Conservation (phyloP, 2,329 filamentous ascomycete species). For the Pleurostoma richardsiae region DNA sequence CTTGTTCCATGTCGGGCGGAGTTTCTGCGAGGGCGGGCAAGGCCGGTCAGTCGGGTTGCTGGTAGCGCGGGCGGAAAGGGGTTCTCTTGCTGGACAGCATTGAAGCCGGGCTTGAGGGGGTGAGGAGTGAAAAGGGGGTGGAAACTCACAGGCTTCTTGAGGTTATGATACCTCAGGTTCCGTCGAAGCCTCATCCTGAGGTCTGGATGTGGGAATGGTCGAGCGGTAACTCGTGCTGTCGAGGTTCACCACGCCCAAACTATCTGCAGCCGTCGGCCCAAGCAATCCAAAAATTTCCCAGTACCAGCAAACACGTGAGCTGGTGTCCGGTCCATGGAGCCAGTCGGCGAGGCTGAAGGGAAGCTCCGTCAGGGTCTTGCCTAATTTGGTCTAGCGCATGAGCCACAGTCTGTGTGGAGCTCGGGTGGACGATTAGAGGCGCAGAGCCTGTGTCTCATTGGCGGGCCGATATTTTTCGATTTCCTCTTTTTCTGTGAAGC, state of each 20-base stretch:
- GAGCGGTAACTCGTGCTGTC: too few relatives aligned
- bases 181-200: constrained; percentile 45
- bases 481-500: too few relatives aligned
- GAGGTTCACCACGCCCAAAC: too few relatives aligned
- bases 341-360: too few relatives aligned
- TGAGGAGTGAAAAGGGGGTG: too few relatives aligned
- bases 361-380: neutral
- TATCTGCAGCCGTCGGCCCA: too few relatives aligned
- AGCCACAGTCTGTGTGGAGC: neutral
- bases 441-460: too few relatives aligned
- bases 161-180: constrained; percentile 60
- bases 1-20: constrained; percentile 96
- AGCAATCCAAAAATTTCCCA: neutral
- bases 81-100: neutral
- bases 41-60: constrained; percentile 2
- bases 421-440: too few relatives aligned
- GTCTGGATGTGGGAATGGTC: constrained; percentile 4
- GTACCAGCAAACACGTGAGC: neutral
- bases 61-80: too few relatives aligned
- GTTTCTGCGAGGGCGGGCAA: constrained; percentile 55
- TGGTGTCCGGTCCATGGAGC: too few relatives aligned
- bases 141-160: constrained; percentile 57
- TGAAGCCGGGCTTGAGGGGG: neutral
- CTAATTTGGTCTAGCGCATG: neutral
- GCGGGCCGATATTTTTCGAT: too few relatives aligned